Evolutionary conservation across 2,329 filamentous ascomycete genomes (phyloP).

Genomic region (Coniochaeta prunicola): DNA sequence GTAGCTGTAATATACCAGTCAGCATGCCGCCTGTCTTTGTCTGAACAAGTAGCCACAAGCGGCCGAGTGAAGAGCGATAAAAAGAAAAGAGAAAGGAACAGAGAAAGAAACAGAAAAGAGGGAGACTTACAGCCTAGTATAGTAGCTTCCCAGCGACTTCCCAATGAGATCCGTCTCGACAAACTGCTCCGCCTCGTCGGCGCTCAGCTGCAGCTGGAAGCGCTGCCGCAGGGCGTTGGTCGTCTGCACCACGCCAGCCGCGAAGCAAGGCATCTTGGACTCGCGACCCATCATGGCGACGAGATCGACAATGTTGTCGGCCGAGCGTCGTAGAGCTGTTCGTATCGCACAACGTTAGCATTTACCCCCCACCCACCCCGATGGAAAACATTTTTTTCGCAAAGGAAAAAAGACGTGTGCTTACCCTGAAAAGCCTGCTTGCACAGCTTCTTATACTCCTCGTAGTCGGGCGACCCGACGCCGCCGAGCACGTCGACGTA

Average conservation of each 20-base stretch:
- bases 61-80: neutral
- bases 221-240: slow-evolving; percentile 63
- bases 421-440: slow-evolving; percentile 76
- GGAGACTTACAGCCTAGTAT: slow-evolving; percentile 75
- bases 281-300: slow-evolving; percentile 80
- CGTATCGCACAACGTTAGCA: slow-evolving; percentile 1
- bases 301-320: slow-evolving; percentile 73
- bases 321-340: slow-evolving; percentile 64
- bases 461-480: slow-evolving; percentile 59
- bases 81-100: too few relatives aligned
- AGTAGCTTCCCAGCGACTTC: slow-evolving; percentile 81
- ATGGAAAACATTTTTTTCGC: too few relatives aligned
- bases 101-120: too few relatives aligned
- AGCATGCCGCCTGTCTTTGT: slow-evolving; percentile 4
- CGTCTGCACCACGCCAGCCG: slow-evolving; percentile 63
- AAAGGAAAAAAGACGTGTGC: too few relatives aligned
- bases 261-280: slow-evolving; percentile 79
- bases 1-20: slow-evolving; percentile 43
- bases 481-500: slow-evolving; percentile 81
- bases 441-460: slow-evolving; percentile 71
- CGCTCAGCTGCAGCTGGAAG: slow-evolving; percentile 76
- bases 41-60: neutral
- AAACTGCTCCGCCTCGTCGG: slow-evolving; percentile 73
- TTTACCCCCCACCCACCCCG: neutral
- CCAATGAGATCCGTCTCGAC: slow-evolving; percentile 72